Evolutionary conservation across 2,329 filamentous ascomycete species (phyloP).

Genomic region (Westerdykella sp.): DNA sequence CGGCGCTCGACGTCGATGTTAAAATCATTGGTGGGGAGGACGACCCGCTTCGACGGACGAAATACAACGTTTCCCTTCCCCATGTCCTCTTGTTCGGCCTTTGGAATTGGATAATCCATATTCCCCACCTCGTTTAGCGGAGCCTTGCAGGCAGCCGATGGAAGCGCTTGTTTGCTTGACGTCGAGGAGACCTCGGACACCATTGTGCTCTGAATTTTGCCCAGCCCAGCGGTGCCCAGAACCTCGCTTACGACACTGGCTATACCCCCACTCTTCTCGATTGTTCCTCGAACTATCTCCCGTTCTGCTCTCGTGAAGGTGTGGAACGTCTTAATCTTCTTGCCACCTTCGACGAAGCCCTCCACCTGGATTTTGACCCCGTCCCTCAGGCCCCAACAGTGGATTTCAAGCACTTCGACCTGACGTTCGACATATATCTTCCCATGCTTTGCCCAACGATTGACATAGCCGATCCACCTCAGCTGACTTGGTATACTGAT

Average conservation of each 20-base stretch:
- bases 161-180: slow-evolving; percentile 6
- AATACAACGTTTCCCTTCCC: slow-evolving; percentile 69
- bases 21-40: slow-evolving; percentile 74
- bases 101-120: slow-evolving; percentile 4
- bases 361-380: slow-evolving; percentile 84
- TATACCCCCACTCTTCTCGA: slow-evolving; percentile 38
- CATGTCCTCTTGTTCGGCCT: slow-evolving; percentile 37
- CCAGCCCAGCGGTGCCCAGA: slow-evolving; percentile 36
- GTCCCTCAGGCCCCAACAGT: slow-evolving; percentile 80
- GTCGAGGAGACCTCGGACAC: slow-evolving; percentile 1
- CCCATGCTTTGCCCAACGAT: slow-evolving; percentile 69
- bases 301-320: slow-evolving; percentile 70
- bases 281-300: slow-evolving; percentile 55
- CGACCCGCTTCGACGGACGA: slow-evolving; percentile 60
- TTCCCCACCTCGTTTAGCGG: slow-evolving; percentile 8
- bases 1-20: slow-evolving; percentile 86
- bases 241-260: slow-evolving; percentile 43
- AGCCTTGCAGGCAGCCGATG: neutral
- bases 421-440: slow-evolving; percentile 78
- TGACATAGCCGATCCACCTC: slow-evolving; percentile 81
- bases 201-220: slow-evolving; percentile 17
- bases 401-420: slow-evolving; percentile 80
- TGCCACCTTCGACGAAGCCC: slow-evolving; percentile 82
- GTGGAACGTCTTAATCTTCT: slow-evolving; percentile 76
- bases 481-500: slow-evolving; percentile 91